Percentiles rank a stretch among this genome's conserved stretches.
Conservation (phyloP, 371 early-diverging fungal species). For the Mortierella sp. region DNA sequence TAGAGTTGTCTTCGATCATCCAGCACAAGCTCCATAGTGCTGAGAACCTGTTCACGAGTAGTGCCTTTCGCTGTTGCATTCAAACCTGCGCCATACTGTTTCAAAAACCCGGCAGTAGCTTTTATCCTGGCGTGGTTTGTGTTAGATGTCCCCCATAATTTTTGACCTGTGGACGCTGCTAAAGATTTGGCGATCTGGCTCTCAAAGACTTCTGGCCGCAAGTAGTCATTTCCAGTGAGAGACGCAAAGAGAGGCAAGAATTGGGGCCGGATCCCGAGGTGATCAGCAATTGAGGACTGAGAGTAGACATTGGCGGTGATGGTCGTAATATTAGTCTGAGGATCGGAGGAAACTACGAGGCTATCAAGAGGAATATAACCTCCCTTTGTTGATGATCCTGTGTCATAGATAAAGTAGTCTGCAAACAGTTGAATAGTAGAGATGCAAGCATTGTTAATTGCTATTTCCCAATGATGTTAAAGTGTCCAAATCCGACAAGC, state of each 20-base stretch:
- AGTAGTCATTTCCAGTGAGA: constrained; percentile 69
- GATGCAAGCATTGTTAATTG: background rate
- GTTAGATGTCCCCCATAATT: constrained; percentile 15
- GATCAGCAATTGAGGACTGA: constrained; percentile 55
- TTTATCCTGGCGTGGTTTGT: constrained; percentile 45
- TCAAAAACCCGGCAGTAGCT: constrained; percentile 45
- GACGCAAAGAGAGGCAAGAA: constrained; percentile 67
- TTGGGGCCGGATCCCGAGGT: constrained; percentile 53
- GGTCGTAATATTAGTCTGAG: constrained; percentile 18
- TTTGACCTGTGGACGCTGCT: constrained; percentile 31
- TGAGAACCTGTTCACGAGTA: constrained; percentile 16
- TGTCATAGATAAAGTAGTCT: constrained; percentile 69
- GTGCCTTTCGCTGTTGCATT: constrained; percentile 10
- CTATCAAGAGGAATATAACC: constrained; percentile 69
- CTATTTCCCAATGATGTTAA: background rate
- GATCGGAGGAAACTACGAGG: constrained; percentile 48
- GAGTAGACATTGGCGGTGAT: constrained; percentile 61
- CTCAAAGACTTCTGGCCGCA: constrained; percentile 58
- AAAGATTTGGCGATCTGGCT: constrained; percentile 53
- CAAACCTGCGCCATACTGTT: constrained; percentile 20
- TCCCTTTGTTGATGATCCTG: constrained; percentile 55
- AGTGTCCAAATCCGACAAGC: background rate
- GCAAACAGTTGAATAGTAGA: background rate
- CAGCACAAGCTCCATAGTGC: constrained; percentile 21
- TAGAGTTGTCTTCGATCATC: constrained; percentile 31